Base-by-base conservation (phyloP, 108 stramenopile species). In the Nitzschia sp. region DNA sequence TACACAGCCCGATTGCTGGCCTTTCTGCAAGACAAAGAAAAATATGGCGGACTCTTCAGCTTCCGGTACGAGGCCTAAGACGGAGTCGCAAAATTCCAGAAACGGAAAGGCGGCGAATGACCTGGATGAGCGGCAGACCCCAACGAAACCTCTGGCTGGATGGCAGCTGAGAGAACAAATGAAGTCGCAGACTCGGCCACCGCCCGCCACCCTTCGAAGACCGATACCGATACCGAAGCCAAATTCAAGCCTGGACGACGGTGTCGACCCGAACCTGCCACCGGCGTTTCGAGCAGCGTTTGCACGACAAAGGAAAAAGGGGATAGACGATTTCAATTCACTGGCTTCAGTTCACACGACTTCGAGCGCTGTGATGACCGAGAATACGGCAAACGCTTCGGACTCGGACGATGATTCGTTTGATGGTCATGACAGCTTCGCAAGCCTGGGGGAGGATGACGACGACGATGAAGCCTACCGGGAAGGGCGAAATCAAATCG, bases 401-500 rank as follows among this genome's bases (percentile, higher is more conserved):
- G 44, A 67, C 44, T 28, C 35, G 3, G 55, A 28, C 1, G 66
- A 67, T 31, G 61, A 63, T 74, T 74, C 73, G 3, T 74, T 66
- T 31, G 65, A 60, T 56, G 73, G 65, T 2, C 53, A 73, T 26
- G 73, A 59, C 46, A 74, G 73, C 41, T 74, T 74, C 53, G 73
- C 73, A 22, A 74, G 73, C 31, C 23, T 74, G 41, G 73, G 57
- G 38, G 65, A 66, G 19, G 73, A 74, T n/a, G 65, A 53, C 22
- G 64, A 66, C 27, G 74, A 75, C 45, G 74, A 75, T 44, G 74
- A 75, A 25, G 74, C 74, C 3, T 75, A 75, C 61, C 58, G 74
- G 26, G 74, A 75, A 60, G 64, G 74, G 6, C 45, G 61, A 52
- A 75, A 75, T 35, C 66, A 68, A 47, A 30, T 75, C 50, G 74